Evolutionary conservation across 352 stramenopile species (phyloP).

Genomic region (Globisporangium perplexum): DNA sequence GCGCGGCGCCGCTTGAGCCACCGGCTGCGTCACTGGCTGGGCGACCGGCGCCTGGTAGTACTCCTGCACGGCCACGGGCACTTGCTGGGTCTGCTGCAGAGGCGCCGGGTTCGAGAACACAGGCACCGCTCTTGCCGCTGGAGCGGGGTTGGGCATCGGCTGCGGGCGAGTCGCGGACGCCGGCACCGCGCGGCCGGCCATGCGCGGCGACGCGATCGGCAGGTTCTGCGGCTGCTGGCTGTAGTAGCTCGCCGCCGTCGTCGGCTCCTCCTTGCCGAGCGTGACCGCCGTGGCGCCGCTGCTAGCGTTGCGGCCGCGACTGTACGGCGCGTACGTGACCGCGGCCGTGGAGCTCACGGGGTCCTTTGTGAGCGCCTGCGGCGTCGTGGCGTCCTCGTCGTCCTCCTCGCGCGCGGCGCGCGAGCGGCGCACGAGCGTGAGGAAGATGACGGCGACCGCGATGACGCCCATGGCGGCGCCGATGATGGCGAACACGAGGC

Average conservation of each 20-base stretch:
- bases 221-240: constrained; percentile 40
- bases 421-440: constrained; percentile 69
- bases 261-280: constrained; percentile 3
- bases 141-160: not conserved
- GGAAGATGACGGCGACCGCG: constrained; percentile 69
- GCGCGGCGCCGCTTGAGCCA: constrained; percentile 10
- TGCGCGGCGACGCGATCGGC: constrained; percentile 29
- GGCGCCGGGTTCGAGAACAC: constrained; percentile 13
- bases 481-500: constrained; percentile 71
- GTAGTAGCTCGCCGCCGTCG: constrained; percentile 45
- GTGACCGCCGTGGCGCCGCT: not conserved
- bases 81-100: not conserved
- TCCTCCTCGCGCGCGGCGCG: constrained; percentile 54
- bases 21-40: not conserved
- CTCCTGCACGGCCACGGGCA: constrained; percentile 2
- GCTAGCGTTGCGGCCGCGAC: constrained; percentile 14
- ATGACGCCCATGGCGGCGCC: constrained; percentile 74
- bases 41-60: constrained; percentile 7
- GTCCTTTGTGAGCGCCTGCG: constrained; percentile 28
- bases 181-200: constrained; percentile 40
- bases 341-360: constrained; percentile 24
- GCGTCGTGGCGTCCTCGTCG: constrained; percentile 39
- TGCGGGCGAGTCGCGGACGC: constrained; percentile 18
- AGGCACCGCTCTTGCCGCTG: constrained; percentile 6
- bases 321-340: constrained; percentile 28